Percentiles rank a stretch among this genome's conserved stretches.
phyloP scores from a whole-genome alignment of 2,329 filamentous ascomycete genomes.

The Aspergillus hortae region DNA sequence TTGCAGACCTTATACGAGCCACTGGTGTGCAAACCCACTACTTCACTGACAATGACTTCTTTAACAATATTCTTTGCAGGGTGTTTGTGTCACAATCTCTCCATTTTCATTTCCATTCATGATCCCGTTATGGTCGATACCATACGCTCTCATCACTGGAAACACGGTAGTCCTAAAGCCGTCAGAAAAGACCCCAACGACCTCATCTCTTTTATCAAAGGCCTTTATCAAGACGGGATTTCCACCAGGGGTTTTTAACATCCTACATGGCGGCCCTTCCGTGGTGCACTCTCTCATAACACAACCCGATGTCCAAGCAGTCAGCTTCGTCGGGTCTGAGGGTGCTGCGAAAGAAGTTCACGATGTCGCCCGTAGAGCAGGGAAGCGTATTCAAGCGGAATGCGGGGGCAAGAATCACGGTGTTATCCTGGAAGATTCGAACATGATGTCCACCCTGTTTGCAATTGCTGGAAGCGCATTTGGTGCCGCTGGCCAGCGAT shows the following conservation, averaged over 20 bases:
- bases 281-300: conserved; percentile 65
- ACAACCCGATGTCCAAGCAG: conserved; percentile 62
- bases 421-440: conserved; percentile 60
- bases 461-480: conserved; percentile 65
- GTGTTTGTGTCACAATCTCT: conserved; percentile 57
- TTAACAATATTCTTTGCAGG: conserved; percentile 2
- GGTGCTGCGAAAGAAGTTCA: conserved; percentile 65
- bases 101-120: conserved; percentile 58
- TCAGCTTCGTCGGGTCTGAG: conserved; percentile 64
- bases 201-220: conserved; percentile 60
- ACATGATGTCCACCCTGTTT: conserved; percentile 64
- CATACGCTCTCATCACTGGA: conserved; percentile 59
- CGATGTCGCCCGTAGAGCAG: conserved; percentile 57
- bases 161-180: conserved; percentile 62
- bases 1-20: conserved; percentile 21
- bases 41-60: conserved; percentile 18
- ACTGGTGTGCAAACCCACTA: conserved; percentile 9
- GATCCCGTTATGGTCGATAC: conserved; percentile 63
- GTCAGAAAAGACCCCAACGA: conserved; percentile 60
- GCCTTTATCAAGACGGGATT: conserved; percentile 59
- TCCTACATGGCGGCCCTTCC: conserved; percentile 60
- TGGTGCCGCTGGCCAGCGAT: conserved; percentile 63
- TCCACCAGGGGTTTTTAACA: conserved; percentile 61
- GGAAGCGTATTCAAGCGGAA: conserved; percentile 65
- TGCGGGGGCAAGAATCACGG: conserved; percentile 66